A percentile compares a stretch with the other conserved stretches of the same genome.
phyloP scores from a whole-genome alignment of 306 rosid species.

The Malus sieversii region DNA sequence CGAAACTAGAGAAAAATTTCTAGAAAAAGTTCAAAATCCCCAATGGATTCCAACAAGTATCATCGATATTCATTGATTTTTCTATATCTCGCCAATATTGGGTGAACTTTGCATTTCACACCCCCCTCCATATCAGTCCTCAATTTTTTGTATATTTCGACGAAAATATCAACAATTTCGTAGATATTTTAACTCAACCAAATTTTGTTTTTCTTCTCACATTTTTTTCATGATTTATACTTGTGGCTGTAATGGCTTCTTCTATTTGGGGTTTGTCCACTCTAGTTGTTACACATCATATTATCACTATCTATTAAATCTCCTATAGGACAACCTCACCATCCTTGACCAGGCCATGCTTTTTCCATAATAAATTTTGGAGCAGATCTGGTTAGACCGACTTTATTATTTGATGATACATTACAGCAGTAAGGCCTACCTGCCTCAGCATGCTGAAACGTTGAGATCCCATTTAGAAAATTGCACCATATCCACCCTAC shows the following conservation, averaged over 20 bases:
- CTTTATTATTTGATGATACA: neutral
- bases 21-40: no score
- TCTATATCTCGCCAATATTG: no score
- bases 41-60: no score
- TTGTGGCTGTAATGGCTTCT: neutral
- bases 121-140: no score
- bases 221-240: neutral
- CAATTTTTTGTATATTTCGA: no score
- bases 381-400: neutral
- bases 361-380: neutral
- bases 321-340: neutral
- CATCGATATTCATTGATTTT: no score
- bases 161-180: no score
- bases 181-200: no score
- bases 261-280: neutral
- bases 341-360: neutral
- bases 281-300: neutral
- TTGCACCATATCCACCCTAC: slow-evolving; percentile 5
- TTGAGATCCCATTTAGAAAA: neutral
- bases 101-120: no score
- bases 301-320: neutral
- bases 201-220: neutral
- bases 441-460: neutral
- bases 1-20: no score
- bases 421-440: neutral